These are phyloP conservation scores for Sporothrix humicola DNA, from an alignment of 2,329 filamentous ascomycete genomes.

Conservation along the genomic window DNA sequence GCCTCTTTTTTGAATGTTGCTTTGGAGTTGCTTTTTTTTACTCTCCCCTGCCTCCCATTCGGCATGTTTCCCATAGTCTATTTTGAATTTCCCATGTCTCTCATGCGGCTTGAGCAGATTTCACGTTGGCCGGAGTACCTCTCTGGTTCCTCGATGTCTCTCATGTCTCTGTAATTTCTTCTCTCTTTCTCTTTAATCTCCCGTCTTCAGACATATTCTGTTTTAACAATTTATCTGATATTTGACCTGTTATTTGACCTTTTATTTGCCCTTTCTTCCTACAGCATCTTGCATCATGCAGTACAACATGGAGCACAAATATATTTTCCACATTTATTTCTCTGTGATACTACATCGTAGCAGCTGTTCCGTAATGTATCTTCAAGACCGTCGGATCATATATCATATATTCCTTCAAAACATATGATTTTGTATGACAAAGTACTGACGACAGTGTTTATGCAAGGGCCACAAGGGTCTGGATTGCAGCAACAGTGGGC, in stretches of 20 bases:
- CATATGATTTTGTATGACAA: too few relatives aligned
- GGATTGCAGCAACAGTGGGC: background rate
- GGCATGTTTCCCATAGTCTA: background rate
- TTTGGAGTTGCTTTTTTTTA: background rate
- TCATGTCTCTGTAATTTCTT: constrained; percentile 2
- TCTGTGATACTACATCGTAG: too few relatives aligned
- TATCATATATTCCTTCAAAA: too few relatives aligned
- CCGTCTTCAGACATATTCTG: too few relatives aligned
- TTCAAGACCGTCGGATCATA: too few relatives aligned
- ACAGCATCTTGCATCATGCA: background rate
- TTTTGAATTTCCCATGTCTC: constrained; percentile 5
- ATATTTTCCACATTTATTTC: too few relatives aligned
- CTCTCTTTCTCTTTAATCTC: background rate
- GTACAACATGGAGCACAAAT: background rate
- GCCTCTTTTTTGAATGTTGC: background rate
- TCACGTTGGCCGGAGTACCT: background rate
- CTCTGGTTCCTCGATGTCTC: background rate
- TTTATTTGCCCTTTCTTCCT: too few relatives aligned
- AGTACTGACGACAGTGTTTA: too few relatives aligned
- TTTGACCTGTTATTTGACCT: background rate
- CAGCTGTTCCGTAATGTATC: too few relatives aligned
- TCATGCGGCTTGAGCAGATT: background rate
- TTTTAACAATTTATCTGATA: background rate
- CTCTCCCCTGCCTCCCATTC: background rate
- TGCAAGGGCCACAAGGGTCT: too few relatives aligned